A percentile compares a stretch with the other conserved stretches of the same genome.
Conservation (phyloP, 257 asterid genomes). For the Gynochthodes officinalis region DNA sequence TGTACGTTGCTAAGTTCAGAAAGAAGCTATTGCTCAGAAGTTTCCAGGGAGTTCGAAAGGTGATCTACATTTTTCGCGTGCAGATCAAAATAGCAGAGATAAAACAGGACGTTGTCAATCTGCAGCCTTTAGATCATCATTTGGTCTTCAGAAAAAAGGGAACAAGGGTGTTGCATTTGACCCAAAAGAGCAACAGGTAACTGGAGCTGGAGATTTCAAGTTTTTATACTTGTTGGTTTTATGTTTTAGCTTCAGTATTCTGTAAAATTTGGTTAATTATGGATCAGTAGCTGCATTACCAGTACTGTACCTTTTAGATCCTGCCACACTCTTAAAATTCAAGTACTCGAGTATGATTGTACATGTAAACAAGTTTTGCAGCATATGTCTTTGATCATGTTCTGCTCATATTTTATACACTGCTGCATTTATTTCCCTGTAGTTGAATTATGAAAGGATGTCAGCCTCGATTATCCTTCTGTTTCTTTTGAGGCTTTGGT, state of each 20-base stretch:
- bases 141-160: constrained; percentile 53
- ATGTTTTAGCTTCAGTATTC: background rate
- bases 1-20: constrained; percentile 22
- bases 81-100: constrained; percentile 31
- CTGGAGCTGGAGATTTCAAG: background rate
- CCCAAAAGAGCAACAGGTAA: constrained; percentile 57
- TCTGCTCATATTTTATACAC: no score
- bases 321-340: background rate
- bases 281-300: background rate
- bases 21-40: constrained; percentile 28
- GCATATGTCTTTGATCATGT: background rate
- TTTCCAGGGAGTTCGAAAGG: constrained; percentile 22
- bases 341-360: background rate
- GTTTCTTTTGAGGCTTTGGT: background rate
- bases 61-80: constrained; percentile 38
- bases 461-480: background rate
- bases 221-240: background rate
- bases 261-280: background rate
- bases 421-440: no score
- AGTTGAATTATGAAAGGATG: background rate
- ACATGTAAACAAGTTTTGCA: background rate
- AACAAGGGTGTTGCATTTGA: constrained; percentile 42
- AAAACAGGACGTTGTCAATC: constrained; percentile 43
- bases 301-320: background rate
- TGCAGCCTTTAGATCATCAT: constrained; percentile 41